Evolutionary conservation across 495 filamentous ascomycete genomes (phyloP).

Genomic region (Stereocaulon alpinum): DNA sequence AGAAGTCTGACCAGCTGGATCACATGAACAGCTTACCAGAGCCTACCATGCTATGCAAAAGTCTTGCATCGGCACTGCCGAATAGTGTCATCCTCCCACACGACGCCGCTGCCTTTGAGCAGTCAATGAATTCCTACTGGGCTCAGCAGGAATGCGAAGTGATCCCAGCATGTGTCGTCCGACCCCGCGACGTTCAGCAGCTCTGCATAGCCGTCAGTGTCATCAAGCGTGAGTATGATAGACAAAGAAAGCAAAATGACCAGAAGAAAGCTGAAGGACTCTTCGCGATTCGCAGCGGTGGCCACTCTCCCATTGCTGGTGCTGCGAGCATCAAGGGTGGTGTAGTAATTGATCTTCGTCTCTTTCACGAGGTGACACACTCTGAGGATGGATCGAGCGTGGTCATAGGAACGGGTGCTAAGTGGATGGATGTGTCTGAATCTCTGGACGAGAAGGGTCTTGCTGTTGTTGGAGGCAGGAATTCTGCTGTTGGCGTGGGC

Average conservation of each 20-base stretch:
- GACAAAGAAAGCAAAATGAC: constrained; percentile 9
- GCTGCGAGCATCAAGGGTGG: constrained; percentile 27
- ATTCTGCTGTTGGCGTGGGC: constrained; percentile 30
- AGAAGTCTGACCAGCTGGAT: constrained; percentile 6
- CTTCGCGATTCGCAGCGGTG: constrained; percentile 22
- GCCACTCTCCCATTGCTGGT: constrained; percentile 23
- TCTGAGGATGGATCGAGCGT: constrained; percentile 23
- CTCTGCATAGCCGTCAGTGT: constrained; percentile 22
- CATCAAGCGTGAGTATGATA: constrained; percentile 22
- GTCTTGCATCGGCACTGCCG: constrained; percentile 18
- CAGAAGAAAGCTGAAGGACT: constrained; percentile 4
- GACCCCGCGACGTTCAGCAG: constrained; percentile 22
- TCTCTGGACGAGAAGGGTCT: constrained; percentile 29
- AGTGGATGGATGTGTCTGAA: constrained; percentile 33
- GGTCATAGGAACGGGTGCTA: constrained; percentile 30
- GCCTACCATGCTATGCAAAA: constrained; percentile 17
- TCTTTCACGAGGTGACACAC: constrained; percentile 20
- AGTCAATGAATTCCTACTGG: constrained; percentile 27
- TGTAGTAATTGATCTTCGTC: constrained; percentile 26
- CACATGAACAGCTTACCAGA: constrained; percentile 7
- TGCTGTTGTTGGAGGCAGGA: constrained; percentile 28
- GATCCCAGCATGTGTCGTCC: constrained; percentile 25
- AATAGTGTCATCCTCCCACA: constrained; percentile 20
- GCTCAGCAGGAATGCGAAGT: constrained; percentile 28
- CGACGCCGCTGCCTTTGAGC: constrained; percentile 21